Evolutionary conservation across 2,329 filamentous ascomycete species (phyloP), one percentile per base, ranked within the genome.

Genomic region (Fusarium praegraminearum): DNA sequence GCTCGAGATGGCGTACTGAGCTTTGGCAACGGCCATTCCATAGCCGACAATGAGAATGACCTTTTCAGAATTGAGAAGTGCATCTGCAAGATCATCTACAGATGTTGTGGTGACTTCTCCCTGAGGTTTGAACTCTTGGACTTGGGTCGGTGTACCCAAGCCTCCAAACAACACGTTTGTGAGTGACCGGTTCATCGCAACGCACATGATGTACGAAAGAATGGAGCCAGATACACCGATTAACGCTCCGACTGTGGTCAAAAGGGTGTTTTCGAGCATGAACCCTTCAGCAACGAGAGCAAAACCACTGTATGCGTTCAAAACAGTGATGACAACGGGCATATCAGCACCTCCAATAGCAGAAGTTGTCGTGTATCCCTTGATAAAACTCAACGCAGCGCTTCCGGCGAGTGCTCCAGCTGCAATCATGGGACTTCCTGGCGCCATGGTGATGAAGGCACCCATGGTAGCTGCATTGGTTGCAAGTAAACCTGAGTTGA

Each of bases 321-420:
- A 81, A 1, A 97, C 93, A 0, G 93, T 97, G 68, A 97, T 97
- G 33, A 96, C 93, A 7, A 97, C 93, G 16, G 91, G 93, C 93
- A 97, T 97, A 76, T 97, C 94, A 15, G 93, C 93, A n/a, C 93
- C 94, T 24, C 94, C 94, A 75, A 97, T 97, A 1, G 93, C 93
- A 3, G 93, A 87, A 0, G 94, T 97, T 0, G 93, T 97, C 0
- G 93, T 97, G 76, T 89, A 97, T 10, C 94, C 94, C 78, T 97
- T 95, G 66, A 91, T 82, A 78, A 97, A 97, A 64, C 91, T 94
- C 26, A 97, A 82, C 0, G 87, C 82, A 0, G 93, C 90, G 76
- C 92, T 97, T 41, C 91, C 91, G 28, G 90, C 88, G 2, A 97
- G 82, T 46, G 92, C 94, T 1, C 88, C 89, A 1, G 93, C 93